Base-by-base conservation (phyloP, 257 asterid species). In the Ophiorrhiza pumila region DNA sequence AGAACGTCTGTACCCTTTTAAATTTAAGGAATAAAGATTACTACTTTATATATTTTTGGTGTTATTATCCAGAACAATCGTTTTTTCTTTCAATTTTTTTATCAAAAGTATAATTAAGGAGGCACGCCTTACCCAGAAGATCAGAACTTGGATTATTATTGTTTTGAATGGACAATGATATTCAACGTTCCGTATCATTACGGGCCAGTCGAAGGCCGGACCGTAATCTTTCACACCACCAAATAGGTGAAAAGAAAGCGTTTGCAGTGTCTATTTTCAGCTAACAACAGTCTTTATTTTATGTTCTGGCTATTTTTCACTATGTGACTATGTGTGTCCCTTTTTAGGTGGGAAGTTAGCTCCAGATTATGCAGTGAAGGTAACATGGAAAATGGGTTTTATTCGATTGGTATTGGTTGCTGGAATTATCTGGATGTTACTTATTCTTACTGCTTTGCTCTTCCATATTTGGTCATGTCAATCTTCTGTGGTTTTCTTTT, bases 381-480 rank as follows among this genome's bases (percentile, higher is more conserved):
- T 80, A 12, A 63, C 79, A 41, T 82, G 89, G 89, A 85, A 74
- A 68, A 83, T 50, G 80, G 89, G 87, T 7, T 83, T 80, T 69
- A 71, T 85, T 76, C 81, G 87, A 12, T 67, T 80, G 72, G 80
- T 80, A 45, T 74, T 85, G 32, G 82, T 81, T 69, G 82, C 59
- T 12, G 89, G 87, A 27, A 83, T 85, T 76, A 57, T 83, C n/a
- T 83, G 87, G 87, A 81, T 79, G 78, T 20, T 82, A 35, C 82
- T 80, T 34, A 83, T 85, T 70, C 81, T 79, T 32, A 43, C 72
- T 29, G 85, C 78, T 32, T 76, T 83, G 63, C 65, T 80, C 49
- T 85, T 83, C 71, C 89, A 82, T 61, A 67, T 79, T 14, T 85
- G 87, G 87, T 70, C 89, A 68, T 85, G 89, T 76, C 87, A 85